Evolutionary conservation across 2,329 filamentous ascomycete genomes (phyloP), one percentile per base, ranked within the genome.

Genomic region (Scopulariopsis brevicaulis): DNA sequence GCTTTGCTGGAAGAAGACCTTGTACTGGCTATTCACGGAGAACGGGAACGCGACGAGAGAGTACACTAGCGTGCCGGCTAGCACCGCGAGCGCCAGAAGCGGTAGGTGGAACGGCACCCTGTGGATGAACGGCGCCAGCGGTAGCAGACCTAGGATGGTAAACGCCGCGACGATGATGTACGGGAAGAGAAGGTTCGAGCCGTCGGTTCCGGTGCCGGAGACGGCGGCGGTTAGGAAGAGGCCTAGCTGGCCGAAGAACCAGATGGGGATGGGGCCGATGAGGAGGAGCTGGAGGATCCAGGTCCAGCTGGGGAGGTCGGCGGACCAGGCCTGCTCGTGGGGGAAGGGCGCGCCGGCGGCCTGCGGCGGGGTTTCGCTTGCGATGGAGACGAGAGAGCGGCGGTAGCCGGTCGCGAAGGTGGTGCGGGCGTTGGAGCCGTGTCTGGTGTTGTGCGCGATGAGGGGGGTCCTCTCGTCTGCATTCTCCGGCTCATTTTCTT

Each of bases 21-120:
- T 97, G 70, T 96, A 83, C 43, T 90, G 82, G 67, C 85, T 88
- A 60, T 84, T 79, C 24, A 81, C 74, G 0, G 90, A 94, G 71
- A 97, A 97, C 0, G 94, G 94, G 70, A 96, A 96, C 1, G 89
- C 89, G 2, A 82, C 73, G 4, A 96, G 80, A 67, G 95, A 96
- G 75, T 96, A 97, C 58, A 92, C 80, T 32, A 95, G 73, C 1
- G 90, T 95, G 34, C 79, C 89, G 25, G 83, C 66, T 61, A 91
- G 89, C 10, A 96, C 74, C 14, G 86, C 67, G 32, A 95, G 77
- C 18, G 96, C 71, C 64, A 96, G 85, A 0, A 86, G 74, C 0
- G 94, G 92, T 4, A 97, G 70, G 60, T 96, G 90, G 67, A 88
- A 87, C 1, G 86, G 90, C 62, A 94, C 83, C 51, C 93, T 86